These are phyloP conservation scores for Triangularia setosa DNA, from an alignment of 2,329 filamentous ascomycete genomes.

Conservation along the genomic window DNA sequence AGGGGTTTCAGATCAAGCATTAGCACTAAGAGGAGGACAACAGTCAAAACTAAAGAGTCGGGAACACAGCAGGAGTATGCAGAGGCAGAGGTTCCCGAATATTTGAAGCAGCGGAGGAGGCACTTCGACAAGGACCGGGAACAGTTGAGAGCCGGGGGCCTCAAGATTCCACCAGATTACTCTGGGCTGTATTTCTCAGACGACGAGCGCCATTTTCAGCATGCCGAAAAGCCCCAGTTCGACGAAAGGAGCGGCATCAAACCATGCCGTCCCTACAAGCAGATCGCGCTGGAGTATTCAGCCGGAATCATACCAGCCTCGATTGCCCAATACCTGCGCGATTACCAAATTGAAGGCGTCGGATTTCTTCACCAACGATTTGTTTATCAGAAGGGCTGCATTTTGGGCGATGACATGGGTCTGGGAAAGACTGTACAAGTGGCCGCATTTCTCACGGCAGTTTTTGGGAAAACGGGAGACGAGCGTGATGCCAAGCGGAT, in stretches of 20 bases:
- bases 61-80: slow-evolving; percentile 28
- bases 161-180: slow-evolving; percentile 75
- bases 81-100: slow-evolving; percentile 60
- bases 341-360: slow-evolving; percentile 85
- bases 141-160: slow-evolving; percentile 59
- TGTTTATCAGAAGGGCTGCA: slow-evolving; percentile 83
- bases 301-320: slow-evolving; percentile 79
- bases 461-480: slow-evolving; percentile 91
- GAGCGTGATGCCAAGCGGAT: slow-evolving; percentile 81
- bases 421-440: slow-evolving; percentile 96
- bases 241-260: slow-evolving; percentile 49
- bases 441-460: slow-evolving; percentile 83
- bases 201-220: slow-evolving; percentile 43
- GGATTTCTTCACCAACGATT: slow-evolving; percentile 84
- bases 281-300: slow-evolving; percentile 71
- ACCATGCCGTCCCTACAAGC: slow-evolving; percentile 66
- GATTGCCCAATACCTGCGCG: slow-evolving; percentile 85
- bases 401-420: slow-evolving; percentile 96
- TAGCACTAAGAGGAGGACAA: neutral
- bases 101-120: slow-evolving; percentile 64
- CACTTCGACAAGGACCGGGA: slow-evolving; percentile 63
- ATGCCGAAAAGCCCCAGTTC: slow-evolving; percentile 67
- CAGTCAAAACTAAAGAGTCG: neutral
- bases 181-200: slow-evolving; percentile 73
- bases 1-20: neutral